Percentiles rank a stretch among this genome's conserved stretches.
phyloP scores from a whole-genome alignment of 2,329 filamentous ascomycete species.

The Stagonosporopsis tanaceti region DNA sequence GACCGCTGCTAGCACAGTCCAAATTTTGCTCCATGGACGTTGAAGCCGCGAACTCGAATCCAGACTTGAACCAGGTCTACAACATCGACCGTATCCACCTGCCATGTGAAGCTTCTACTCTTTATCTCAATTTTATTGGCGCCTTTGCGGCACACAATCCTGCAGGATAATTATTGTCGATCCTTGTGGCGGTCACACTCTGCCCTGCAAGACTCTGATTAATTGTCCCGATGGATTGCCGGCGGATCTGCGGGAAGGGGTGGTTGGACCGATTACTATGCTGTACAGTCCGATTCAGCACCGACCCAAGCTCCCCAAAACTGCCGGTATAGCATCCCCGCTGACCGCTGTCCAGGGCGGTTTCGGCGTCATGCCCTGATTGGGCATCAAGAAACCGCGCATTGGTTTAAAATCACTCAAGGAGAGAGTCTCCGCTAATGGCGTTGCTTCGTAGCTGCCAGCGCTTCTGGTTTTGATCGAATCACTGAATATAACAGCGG shows the following conservation, averaged over 20 bases:
- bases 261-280: slow-evolving; percentile 1
- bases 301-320: background rate
- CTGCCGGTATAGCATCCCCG: background rate
- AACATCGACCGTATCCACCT: background rate
- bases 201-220: slow-evolving; percentile 10
- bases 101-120: background rate
- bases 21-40: background rate
- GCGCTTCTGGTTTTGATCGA: background rate
- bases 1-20: background rate
- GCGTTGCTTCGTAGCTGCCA: background rate
- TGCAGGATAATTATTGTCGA: background rate
- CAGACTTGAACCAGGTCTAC: background rate
- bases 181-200: slow-evolving; percentile 3
- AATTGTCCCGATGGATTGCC: slow-evolving; percentile 11
- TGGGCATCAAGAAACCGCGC: slow-evolving; percentile 5
- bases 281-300: background rate
- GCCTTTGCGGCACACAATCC: slow-evolving; percentile 5
- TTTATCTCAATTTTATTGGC: background rate
- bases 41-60: background rate
- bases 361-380: slow-evolving; percentile 8
- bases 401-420: background rate
- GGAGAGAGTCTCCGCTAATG: background rate
- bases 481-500: background rate
- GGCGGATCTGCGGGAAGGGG: slow-evolving; percentile 3
- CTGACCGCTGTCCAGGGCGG: slow-evolving; percentile 12